Evolutionary conservation across 768 basidiomycete genomes (phyloP).

Genomic region (Termitomyces sp.): DNA sequence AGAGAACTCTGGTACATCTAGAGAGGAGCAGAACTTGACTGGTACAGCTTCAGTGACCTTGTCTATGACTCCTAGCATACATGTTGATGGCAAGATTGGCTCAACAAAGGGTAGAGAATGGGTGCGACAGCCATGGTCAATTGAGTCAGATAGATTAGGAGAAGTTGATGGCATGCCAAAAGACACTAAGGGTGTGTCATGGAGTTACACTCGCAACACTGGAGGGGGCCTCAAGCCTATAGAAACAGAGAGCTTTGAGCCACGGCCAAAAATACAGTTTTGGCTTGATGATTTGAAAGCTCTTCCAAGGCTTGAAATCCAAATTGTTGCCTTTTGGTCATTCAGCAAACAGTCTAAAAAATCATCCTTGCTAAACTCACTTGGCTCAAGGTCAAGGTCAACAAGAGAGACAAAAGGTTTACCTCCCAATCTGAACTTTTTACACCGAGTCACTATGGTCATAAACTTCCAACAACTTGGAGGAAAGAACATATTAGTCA

Average conservation of each 20-base stretch:
- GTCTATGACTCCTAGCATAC: background rate
- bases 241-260: background rate
- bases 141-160: background rate
- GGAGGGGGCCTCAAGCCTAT: background rate
- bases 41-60: background rate
- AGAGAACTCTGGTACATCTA: background rate
- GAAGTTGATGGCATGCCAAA: background rate
- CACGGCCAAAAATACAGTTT: background rate
- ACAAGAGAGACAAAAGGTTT: background rate
- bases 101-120: background rate
- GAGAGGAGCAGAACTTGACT: background rate
- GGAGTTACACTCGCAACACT: background rate
- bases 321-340: background rate
- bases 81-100: background rate
- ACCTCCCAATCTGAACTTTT: background rate
- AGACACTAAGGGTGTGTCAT: background rate
- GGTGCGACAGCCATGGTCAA: background rate
- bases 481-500: background rate
- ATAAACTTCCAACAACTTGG: background rate
- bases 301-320: background rate
- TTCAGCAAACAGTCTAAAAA: background rate
- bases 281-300: background rate
- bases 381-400: background rate
- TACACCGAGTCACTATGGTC: background rate
- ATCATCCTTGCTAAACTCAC: background rate